Evolutionary conservation across 2,329 filamentous ascomycete species (phyloP), one percentile per base, ranked within the genome.

Genomic region (Epichloe sp.): DNA sequence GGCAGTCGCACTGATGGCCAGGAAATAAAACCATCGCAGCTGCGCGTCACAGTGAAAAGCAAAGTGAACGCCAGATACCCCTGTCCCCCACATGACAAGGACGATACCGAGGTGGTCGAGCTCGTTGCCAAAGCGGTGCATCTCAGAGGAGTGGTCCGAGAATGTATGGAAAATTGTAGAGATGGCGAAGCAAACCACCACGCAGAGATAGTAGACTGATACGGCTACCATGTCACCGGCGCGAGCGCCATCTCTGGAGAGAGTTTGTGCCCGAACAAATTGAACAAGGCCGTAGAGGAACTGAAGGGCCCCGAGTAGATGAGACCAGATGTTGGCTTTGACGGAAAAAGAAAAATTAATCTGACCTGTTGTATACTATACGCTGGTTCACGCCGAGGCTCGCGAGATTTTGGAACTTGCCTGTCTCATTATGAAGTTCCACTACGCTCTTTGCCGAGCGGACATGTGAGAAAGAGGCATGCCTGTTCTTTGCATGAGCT

Each of bases 291-390:
- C 51, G 31, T 47, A 11, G 12, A 55, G 44, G 44, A 63, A 63
- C 21, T 57, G 54, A 5, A 57, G 23, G 2, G 58, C 55, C 15
- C 60, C 60, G 1, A 63, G 56, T 2, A 62, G 52, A 54, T 63
- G 60, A 3, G 61, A 59, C 62, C 62, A 64, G 11, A 64, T 64
- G 37, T 64, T 63, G 35, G 56, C 60, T 62, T 31, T 31, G 26
- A 31, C 26, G 26, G 26, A 31, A 31, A 31, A 31, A 10, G 3
- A 10, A 26, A 26, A 1, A 26, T 31, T 31, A 31, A 31, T 31
- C 8, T 31, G 26, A 31, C 3, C 0, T 31, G 26, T 31, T 31
- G 26, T 31, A 10, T 31, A 31, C 8, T 31, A 10, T 31, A 31
- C 8, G 26, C 26, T 31, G 26, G 8, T 31, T 31, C 8, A 31